These are phyloP conservation scores for Candida tibetensis DNA, from an alignment of 805 yeast species.

Conservation along the genomic window DNA sequence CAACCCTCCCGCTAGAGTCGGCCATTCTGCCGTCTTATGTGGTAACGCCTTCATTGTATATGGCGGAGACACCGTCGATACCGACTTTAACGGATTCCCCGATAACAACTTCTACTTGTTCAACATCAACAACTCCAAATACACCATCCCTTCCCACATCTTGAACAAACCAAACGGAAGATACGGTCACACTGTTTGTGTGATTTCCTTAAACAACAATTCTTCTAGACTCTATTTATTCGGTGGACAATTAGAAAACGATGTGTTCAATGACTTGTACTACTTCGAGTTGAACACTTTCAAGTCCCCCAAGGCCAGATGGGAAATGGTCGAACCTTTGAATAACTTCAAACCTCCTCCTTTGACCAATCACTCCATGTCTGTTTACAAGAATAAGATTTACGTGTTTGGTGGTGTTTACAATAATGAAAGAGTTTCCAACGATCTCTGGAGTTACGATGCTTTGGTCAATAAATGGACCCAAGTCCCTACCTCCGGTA, in stretches of 20 bases:
- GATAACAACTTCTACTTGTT: slow-evolving; percentile 90
- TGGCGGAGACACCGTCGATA: slow-evolving; percentile 93
- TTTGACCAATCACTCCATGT: slow-evolving; percentile 87
- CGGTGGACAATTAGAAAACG: slow-evolving; percentile 92
- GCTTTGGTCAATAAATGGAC: slow-evolving; percentile 69
- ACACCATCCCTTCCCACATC: slow-evolving; percentile 44
- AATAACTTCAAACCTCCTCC: slow-evolving; percentile 65
- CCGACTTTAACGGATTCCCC: slow-evolving; percentile 69
- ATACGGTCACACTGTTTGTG: slow-evolving; percentile 89
- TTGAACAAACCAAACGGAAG: slow-evolving; percentile 78
- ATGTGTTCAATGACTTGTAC: slow-evolving; percentile 79
- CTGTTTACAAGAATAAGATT: slow-evolving; percentile 70
- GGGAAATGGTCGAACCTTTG: slow-evolving; percentile 69
- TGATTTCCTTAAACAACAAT: slow-evolving; percentile 50
- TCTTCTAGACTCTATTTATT: slow-evolving; percentile 67
- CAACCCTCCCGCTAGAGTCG: slow-evolving; percentile 93
- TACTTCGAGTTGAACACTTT: slow-evolving; percentile 84
- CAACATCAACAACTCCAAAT: slow-evolving; percentile 50
- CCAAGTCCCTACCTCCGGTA: slow-evolving; percentile 64
- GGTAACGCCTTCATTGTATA: slow-evolving; percentile 94
- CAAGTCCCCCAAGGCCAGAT: slow-evolving; percentile 75
- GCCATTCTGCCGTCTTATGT: slow-evolving; percentile 86
- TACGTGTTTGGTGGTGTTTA: slow-evolving; percentile 90
- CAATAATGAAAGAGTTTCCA: slow-evolving; percentile 61
- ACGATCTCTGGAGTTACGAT: slow-evolving; percentile 80